Conservation (phyloP, 1,284 basidiomycete genomes). For the Cystobasidiaceae sp. region DNA sequence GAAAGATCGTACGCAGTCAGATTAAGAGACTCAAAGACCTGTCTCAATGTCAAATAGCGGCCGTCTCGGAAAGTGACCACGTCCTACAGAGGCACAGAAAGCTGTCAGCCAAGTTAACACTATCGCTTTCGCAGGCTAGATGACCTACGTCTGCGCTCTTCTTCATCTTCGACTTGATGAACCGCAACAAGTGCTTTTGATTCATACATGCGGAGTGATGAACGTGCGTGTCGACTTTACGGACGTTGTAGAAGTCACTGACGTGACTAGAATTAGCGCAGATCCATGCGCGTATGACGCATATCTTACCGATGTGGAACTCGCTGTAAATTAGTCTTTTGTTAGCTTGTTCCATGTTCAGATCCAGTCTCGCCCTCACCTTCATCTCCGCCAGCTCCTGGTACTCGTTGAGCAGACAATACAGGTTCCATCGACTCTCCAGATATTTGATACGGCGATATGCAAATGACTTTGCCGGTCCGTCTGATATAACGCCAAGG, state of each 20-base stretch:
- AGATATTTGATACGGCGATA: slow-evolving; percentile 89
- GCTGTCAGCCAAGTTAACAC: not conserved
- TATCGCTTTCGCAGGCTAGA: not conserved
- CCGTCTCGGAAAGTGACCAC: slow-evolving; percentile 93
- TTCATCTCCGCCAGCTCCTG: slow-evolving; percentile 97
- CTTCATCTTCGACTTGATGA: slow-evolving; percentile 89
- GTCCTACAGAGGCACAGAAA: slow-evolving; percentile 58
- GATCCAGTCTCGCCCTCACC: slow-evolving; percentile 48
- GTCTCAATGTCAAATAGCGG: slow-evolving; percentile 75
- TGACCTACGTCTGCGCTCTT: slow-evolving; percentile 51
- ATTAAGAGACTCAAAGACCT: slow-evolving; percentile 93
- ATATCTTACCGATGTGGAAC: slow-evolving; percentile 64
- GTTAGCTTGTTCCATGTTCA: not conserved
- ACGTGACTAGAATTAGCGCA: not conserved
- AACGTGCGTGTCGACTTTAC: slow-evolving; percentile 82
- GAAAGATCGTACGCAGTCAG: slow-evolving; percentile 96
- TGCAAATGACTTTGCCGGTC: slow-evolving; percentile 93
- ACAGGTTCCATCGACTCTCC: slow-evolving; percentile 93
- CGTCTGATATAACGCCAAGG: slow-evolving; percentile 47
- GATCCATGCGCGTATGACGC: not conserved
- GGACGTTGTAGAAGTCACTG: slow-evolving; percentile 96
- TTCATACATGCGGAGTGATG: slow-evolving; percentile 99
- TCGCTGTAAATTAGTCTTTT: slow-evolving; percentile 49
- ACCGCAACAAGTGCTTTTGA: slow-evolving; percentile 97
- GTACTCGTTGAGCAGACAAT: slow-evolving; percentile 85